Conservation (phyloP, 768 basidiomycete species). For the Suillus subluteus region DNA sequence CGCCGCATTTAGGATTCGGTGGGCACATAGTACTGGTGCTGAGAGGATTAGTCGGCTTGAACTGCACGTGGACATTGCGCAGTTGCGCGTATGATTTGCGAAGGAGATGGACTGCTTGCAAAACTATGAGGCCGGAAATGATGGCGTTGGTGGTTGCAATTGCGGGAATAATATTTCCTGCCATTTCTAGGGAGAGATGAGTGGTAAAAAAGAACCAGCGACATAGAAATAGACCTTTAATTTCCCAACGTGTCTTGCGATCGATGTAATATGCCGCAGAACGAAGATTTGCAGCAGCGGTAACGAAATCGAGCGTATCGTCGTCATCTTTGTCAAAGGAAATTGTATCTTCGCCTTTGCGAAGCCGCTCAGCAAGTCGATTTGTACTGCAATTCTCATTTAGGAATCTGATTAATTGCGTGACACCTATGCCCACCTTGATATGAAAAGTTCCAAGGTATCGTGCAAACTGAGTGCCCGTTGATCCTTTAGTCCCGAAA, state of each 20-base stretch:
- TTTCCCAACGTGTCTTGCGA: slow-evolving; percentile 91
- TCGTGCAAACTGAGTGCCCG: slow-evolving; percentile 75
- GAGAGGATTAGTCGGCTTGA: slow-evolving; percentile 79
- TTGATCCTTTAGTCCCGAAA: slow-evolving; percentile 76
- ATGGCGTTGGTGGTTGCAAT: slow-evolving; percentile 99
- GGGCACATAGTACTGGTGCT: slow-evolving; percentile 64
- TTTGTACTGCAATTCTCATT: slow-evolving; percentile 59
- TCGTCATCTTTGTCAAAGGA: slow-evolving; percentile 98
- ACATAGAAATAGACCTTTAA: slow-evolving; percentile 72
- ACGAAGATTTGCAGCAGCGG: slow-evolving; percentile 91
- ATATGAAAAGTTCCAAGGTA: slow-evolving; percentile 80
- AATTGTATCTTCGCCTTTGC: slow-evolving; percentile 69
- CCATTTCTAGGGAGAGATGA: slow-evolving; percentile 77
- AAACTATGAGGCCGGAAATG: slow-evolving; percentile 91
- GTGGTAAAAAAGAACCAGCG: background rate
- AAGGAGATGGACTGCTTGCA: slow-evolving; percentile 88
- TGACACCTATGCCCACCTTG: slow-evolving; percentile 57
- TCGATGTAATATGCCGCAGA: slow-evolving; percentile 89
- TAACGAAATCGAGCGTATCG: slow-evolving; percentile 95
- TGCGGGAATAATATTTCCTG: slow-evolving; percentile 98
- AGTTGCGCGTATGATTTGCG: slow-evolving; percentile 61
- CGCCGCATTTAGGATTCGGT: slow-evolving; percentile 80
- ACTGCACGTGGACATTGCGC: slow-evolving; percentile 79
- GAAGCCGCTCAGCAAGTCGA: slow-evolving; percentile 70
- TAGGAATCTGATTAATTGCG: slow-evolving; percentile 11